Evolutionary conservation across 805 yeast genomes (phyloP).

Genomic region (Zygosaccharomyces kombuchaensis): DNA sequence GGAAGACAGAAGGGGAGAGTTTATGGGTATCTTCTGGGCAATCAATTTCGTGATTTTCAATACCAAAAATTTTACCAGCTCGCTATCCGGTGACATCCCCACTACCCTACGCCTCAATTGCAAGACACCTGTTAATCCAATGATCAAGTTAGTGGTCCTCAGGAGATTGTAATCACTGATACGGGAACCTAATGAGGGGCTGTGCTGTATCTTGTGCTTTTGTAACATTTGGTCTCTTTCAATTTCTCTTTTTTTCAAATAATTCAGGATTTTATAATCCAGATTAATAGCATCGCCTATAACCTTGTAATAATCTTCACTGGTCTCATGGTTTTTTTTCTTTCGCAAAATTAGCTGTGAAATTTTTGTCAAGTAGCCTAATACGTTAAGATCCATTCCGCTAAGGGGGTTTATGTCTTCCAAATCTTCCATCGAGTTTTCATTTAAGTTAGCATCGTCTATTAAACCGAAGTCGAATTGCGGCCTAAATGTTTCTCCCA

Average conservation of each 20-base stretch:
- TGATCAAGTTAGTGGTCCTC: conserved; percentile 49
- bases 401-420: conserved; percentile 54
- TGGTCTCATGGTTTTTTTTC: conserved; percentile 5
- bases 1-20: conserved; percentile 15
- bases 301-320: conserved; percentile 15
- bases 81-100: conserved; percentile 44
- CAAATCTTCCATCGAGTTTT: conserved; percentile 20
- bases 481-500: conserved; percentile 5
- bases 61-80: conserved; percentile 32
- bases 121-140: conserved; percentile 49
- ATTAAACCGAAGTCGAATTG: conserved; percentile 23
- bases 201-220: not conserved
- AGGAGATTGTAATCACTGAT: conserved; percentile 28
- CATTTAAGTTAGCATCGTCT: conserved; percentile 1
- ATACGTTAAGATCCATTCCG: conserved; percentile 64
- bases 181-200: not conserved
- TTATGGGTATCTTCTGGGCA: conserved; percentile 6
- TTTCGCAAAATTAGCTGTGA: conserved; percentile 34
- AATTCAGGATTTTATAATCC: conserved; percentile 31
- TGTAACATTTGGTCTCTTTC: conserved; percentile 28
- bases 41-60: conserved; percentile 20
- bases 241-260: conserved; percentile 21
- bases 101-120: conserved; percentile 56
- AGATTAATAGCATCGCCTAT: conserved; percentile 39
- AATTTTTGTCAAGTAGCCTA: conserved; percentile 54